phyloP scores from a whole-genome alignment of 139 green algal species.

The Klebsormidium nitens region DNA sequence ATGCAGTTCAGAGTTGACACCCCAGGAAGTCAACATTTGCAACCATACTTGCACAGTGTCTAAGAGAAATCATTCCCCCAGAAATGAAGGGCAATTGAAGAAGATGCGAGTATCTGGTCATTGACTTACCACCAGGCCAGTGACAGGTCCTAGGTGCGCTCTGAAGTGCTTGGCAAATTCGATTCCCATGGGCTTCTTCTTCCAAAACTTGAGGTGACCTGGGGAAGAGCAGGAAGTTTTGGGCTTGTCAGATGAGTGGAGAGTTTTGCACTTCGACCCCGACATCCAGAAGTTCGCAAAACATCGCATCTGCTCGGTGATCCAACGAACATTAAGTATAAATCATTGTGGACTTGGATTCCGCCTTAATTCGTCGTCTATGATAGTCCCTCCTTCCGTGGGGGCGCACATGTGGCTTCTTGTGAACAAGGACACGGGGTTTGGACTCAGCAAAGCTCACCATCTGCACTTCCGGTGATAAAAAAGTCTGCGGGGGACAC shows the following conservation, averaged over 20 bases:
- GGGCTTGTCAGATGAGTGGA: no score
- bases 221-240: neutral
- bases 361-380: no score
- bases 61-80: neutral
- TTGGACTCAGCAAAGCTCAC: slow-evolving; percentile 16
- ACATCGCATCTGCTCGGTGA: no score
- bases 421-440: slow-evolving; percentile 79
- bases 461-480: slow-evolving; percentile 43
- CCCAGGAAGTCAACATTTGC: neutral
- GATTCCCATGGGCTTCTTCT: slow-evolving; percentile 76
- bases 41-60: neutral
- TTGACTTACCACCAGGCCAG: slow-evolving; percentile 46
- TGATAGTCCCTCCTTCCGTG: no score
- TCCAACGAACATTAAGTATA: no score
- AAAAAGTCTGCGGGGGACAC: slow-evolving; percentile 53
- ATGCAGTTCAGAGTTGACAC: no score
- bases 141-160: slow-evolving; percentile 75
- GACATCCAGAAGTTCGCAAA: no score
- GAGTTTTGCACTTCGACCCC: no score
- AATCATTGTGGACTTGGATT: no score
- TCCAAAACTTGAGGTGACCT: slow-evolving; percentile 98
- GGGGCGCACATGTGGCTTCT: no score
- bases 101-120: neutral
- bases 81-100: no score
- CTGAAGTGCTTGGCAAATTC: slow-evolving; percentile 87